These are phyloP conservation scores for Middelhovenomyces tepae DNA, from an alignment of 805 yeast genomes.

Conservation along the genomic window DNA sequence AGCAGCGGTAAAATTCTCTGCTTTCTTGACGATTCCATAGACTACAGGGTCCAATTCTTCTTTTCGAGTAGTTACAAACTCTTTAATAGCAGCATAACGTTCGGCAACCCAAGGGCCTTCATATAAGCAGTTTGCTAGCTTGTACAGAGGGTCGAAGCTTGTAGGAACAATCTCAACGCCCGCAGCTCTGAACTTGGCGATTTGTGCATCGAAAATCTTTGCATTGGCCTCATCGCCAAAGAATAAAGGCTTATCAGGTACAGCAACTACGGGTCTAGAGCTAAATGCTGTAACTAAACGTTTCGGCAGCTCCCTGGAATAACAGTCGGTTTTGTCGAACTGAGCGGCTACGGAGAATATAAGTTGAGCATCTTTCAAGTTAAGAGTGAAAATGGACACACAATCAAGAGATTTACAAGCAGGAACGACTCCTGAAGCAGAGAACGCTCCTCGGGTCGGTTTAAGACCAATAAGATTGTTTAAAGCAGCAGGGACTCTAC, in stretches of 20 bases:
- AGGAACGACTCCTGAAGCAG: constrained; percentile 90
- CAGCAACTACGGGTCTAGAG: constrained; percentile 55
- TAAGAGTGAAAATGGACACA: constrained; percentile 75
- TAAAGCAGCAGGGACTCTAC: constrained; percentile 93
- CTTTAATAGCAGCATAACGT: constrained; percentile 75
- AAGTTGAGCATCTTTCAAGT: constrained; percentile 73
- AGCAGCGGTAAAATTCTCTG: constrained; percentile 70
- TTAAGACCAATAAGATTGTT: constrained; percentile 88
- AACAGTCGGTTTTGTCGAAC: constrained; percentile 68
- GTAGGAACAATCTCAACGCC: constrained; percentile 55
- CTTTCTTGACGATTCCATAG: constrained; percentile 61
- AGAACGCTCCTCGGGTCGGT: constrained; percentile 83
- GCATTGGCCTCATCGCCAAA: constrained; percentile 76
- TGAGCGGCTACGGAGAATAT: constrained; percentile 63
- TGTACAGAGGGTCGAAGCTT: constrained; percentile 69
- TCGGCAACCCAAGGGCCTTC: constrained; percentile 99
- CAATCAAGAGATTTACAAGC: constrained; percentile 94
- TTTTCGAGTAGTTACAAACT: constrained; percentile 63
- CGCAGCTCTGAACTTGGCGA: constrained; percentile 39
- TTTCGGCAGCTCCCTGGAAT: constrained; percentile 65
- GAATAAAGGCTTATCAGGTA: constrained; percentile 70
- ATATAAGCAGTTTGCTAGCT: constrained; percentile 78
- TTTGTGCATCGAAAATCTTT: constrained; percentile 51
- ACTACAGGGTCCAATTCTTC: constrained; percentile 81
- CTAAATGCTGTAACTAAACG: constrained; percentile 56